Conservation (phyloP, 306 rosid species). For the Prinsepia uniflora region DNA sequence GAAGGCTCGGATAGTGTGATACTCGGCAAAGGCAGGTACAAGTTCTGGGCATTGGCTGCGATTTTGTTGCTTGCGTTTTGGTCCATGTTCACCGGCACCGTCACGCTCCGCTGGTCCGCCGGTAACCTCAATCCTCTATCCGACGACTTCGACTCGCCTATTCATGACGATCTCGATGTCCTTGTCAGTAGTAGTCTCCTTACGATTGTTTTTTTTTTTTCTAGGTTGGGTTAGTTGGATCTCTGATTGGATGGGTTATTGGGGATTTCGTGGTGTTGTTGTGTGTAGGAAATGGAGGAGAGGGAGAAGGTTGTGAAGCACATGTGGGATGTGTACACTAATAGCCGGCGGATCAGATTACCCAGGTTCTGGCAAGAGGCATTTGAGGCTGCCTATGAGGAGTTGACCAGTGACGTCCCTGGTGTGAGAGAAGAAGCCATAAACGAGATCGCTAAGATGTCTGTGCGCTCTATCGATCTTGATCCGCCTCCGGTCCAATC, state of each 20-base stretch:
- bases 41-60: slow-evolving; percentile 92
- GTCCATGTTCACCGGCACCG: slow-evolving; percentile 98
- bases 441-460: slow-evolving; percentile 89
- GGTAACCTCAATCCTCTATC: slow-evolving; percentile 72
- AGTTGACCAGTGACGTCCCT: slow-evolving; percentile 66
- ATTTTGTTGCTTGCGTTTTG: slow-evolving; percentile 89
- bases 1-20: slow-evolving; percentile 48
- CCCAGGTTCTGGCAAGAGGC: slow-evolving; percentile 97
- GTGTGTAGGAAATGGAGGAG: slow-evolving; percentile 93
- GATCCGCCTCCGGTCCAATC: slow-evolving; percentile 75
- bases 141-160: slow-evolving; percentile 51
- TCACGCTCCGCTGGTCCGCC: slow-evolving; percentile 90
- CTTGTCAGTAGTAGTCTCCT: slow-evolving; percentile 49
- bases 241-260: slow-evolving; percentile 15
- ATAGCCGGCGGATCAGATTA: slow-evolving; percentile 83
- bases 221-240: slow-evolving; percentile 24
- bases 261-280: background rate
- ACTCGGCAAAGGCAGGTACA: slow-evolving; percentile 76
- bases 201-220: background rate
- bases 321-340: slow-evolving; percentile 97
- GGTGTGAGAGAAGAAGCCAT: slow-evolving; percentile 79
- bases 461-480: slow-evolving; percentile 69
- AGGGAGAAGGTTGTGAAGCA: slow-evolving; percentile 96
- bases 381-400: slow-evolving; percentile 93
- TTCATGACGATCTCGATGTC: slow-evolving; percentile 87